phyloP scores from a whole-genome alignment of 495 filamentous ascomycete species.

The Cenococcum geophilum region DNA sequence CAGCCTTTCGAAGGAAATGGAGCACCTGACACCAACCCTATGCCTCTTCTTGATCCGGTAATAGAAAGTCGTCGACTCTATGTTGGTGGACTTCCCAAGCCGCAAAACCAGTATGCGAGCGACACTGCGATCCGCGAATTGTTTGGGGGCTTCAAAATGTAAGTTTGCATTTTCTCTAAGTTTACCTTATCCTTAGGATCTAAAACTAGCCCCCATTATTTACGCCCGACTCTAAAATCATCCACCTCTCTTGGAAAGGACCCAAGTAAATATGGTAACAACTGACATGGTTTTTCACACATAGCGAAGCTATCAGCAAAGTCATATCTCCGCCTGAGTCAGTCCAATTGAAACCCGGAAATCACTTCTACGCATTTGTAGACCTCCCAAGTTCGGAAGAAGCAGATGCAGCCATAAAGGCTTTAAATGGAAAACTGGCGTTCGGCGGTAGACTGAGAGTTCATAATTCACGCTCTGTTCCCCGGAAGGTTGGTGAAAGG shows the following conservation, averaged over 20 bases:
- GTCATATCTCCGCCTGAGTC: background rate
- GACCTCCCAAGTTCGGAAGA: background rate
- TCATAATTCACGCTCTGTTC: no score
- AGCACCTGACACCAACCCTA: background rate
- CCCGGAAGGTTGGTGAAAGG: no score
- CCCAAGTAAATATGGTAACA: background rate
- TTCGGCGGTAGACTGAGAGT: no score
- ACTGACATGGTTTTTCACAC: background rate
- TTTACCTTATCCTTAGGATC: background rate
- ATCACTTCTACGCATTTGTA: background rate
- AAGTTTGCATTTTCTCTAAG: background rate
- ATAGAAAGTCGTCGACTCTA: background rate
- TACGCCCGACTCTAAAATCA: no score
- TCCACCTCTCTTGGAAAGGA: no score
- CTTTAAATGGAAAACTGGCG: background rate
- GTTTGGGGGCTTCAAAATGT: background rate
- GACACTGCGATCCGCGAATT: background rate
- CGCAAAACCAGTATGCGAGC: background rate
- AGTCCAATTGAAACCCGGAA: background rate
- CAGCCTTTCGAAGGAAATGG: background rate
- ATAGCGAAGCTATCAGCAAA: slow-evolving; percentile 1
- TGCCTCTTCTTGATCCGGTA: background rate
- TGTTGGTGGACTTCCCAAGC: background rate
- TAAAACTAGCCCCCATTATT: background rate
- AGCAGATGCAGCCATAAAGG: background rate